Percentiles rank a stretch among this genome's conserved stretches.
Evolutionary conservation across 2,329 filamentous ascomycete genomes (phyloP).

Genomic region (Pestalotiopsis sp.): DNA sequence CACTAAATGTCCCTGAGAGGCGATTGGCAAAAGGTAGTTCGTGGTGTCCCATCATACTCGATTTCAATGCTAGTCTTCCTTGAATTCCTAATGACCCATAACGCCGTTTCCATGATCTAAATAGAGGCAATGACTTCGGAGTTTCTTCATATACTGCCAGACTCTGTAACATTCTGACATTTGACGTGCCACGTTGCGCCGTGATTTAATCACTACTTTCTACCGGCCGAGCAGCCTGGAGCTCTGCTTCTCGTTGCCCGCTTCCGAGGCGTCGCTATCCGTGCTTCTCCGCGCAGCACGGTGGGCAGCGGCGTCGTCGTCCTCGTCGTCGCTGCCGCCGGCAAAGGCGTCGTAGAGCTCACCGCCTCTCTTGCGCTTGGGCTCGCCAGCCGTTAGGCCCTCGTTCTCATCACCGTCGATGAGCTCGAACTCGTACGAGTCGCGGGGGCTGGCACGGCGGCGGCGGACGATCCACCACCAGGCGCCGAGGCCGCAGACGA

Average conservation of each 20-base stretch:
- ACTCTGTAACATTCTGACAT: not conserved
- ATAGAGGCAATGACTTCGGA: not conserved
- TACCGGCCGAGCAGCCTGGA: slow-evolving; percentile 12
- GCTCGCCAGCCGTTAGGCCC: slow-evolving; percentile 50
- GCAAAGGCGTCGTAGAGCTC: slow-evolving; percentile 98
- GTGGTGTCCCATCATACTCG: no score
- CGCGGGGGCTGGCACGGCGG: slow-evolving; percentile 73
- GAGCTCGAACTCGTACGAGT: slow-evolving; percentile 93
- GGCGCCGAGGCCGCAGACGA: slow-evolving; percentile 78
- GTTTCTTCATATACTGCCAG: not conserved
- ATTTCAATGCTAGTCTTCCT: not conserved
- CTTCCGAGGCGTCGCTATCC: slow-evolving; percentile 1
- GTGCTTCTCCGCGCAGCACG: not conserved
- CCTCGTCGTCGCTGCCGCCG: slow-evolving; percentile 79
- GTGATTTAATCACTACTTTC: not conserved
- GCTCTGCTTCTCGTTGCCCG: slow-evolving; percentile 11
- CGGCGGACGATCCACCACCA: slow-evolving; percentile 83
- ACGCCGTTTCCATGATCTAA: not conserved
- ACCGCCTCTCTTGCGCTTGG: slow-evolving; percentile 66
- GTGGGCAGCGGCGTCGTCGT: slow-evolving; percentile 34
- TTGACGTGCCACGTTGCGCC: not conserved
- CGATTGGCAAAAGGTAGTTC: no score
- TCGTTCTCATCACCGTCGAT: slow-evolving; percentile 79
- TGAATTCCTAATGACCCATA: not conserved
- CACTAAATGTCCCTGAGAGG: not conserved